Percentiles rank a stretch among this genome's conserved stretches.
Conservation (phyloP, 495 filamentous ascomycete species). For the Hypoxylon trugodes region DNA sequence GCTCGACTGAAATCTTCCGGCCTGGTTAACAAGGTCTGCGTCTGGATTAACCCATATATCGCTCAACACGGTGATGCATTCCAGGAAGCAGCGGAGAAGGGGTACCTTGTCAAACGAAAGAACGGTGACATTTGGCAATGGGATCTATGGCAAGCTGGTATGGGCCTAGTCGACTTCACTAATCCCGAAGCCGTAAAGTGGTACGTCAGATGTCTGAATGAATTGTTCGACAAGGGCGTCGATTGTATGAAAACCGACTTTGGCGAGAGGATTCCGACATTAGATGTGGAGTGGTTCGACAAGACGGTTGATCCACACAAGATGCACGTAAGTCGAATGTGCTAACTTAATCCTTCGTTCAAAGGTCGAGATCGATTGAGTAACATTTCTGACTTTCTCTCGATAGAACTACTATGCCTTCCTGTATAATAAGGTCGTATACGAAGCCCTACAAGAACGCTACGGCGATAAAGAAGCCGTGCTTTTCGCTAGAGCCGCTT, state of each 20-base stretch:
- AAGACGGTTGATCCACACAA: slow-evolving; percentile 62
- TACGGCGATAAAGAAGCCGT: slow-evolving; percentile 67
- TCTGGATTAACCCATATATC: slow-evolving; percentile 79
- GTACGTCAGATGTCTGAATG: slow-evolving; percentile 65
- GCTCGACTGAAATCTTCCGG: slow-evolving; percentile 65
- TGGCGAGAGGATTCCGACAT: slow-evolving; percentile 72
- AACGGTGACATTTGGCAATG: slow-evolving; percentile 78
- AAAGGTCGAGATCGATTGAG: neutral
- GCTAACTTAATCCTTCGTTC: neutral
- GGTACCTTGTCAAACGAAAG: slow-evolving; percentile 72
- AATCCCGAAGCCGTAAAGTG: slow-evolving; percentile 71
- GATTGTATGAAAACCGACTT: slow-evolving; percentile 80
- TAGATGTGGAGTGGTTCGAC: slow-evolving; percentile 67
- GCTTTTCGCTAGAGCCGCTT: slow-evolving; percentile 72
- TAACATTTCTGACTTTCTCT: neutral
- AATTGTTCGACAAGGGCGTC: slow-evolving; percentile 70
- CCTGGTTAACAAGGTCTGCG: slow-evolving; percentile 67
- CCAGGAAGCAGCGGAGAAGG: slow-evolving; percentile 67
- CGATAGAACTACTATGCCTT: slow-evolving; percentile 72
- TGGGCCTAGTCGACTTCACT: slow-evolving; percentile 78
- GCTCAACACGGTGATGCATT: slow-evolving; percentile 74
- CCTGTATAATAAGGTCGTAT: slow-evolving; percentile 75
- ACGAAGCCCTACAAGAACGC: slow-evolving; percentile 66
- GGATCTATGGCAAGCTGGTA: slow-evolving; percentile 78
- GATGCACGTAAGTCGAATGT: slow-evolving; percentile 62